Evolutionary conservation across 1,284 basidiomycete genomes (phyloP).

Genomic region (Malassezia sp.): DNA sequence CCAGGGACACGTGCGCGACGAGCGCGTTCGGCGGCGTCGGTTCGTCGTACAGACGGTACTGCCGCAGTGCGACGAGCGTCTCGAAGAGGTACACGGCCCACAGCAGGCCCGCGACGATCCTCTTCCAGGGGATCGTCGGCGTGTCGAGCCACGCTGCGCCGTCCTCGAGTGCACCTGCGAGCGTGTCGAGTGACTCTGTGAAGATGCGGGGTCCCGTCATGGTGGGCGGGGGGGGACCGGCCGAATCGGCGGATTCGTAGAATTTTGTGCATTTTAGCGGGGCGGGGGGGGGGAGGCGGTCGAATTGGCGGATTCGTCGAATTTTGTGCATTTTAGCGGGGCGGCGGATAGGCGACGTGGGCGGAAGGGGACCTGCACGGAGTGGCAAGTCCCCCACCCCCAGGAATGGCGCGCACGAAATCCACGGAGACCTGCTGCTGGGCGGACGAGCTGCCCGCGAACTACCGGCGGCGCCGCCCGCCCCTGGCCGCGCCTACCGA

Average conservation of each 20-base stretch:
- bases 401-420: no score
- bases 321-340: no score
- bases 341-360: no score
- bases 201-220: neutral
- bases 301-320: no score
- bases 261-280: no score
- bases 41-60: slow-evolving; percentile 71
- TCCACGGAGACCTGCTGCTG: no score
- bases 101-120: slow-evolving; percentile 61
- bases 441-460: no score
- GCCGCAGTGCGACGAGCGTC: slow-evolving; percentile 71
- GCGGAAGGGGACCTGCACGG: no score
- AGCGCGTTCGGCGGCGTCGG: slow-evolving; percentile 65
- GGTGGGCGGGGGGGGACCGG: neutral
- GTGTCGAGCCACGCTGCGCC: slow-evolving; percentile 23
- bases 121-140: slow-evolving; percentile 58
- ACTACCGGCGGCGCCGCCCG: no score
- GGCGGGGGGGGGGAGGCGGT: no score
- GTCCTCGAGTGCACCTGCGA: neutral
- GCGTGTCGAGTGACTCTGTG: neutral
- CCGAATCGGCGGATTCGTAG: neutral
- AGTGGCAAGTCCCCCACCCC: no score
- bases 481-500: no score
- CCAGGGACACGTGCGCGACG: slow-evolving; percentile 59
- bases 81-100: slow-evolving; percentile 72